Conservation (phyloP, 768 basidiomycete genomes). For the Clathrus columnatus region DNA sequence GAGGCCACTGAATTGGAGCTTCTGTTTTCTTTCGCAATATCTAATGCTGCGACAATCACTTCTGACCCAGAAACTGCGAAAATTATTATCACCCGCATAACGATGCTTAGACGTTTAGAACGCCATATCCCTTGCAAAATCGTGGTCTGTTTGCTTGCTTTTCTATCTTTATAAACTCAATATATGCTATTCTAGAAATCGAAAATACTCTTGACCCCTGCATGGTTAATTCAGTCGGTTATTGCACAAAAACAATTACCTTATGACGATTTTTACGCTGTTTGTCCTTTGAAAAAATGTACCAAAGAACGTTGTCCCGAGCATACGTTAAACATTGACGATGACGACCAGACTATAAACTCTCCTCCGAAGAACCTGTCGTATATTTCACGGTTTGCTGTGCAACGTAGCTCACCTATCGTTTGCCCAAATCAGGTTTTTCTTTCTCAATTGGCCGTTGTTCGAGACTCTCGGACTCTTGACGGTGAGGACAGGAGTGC, state of each 20-base stretch:
- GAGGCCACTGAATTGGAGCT: slow-evolving; percentile 3
- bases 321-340: slow-evolving; percentile 1
- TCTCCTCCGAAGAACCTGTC: slow-evolving; percentile 16
- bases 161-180: not conserved
- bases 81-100: slow-evolving; percentile 56
- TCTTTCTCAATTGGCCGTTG: slow-evolving; percentile 45
- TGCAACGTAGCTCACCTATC: slow-evolving; percentile 55
- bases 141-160: slow-evolving; percentile 40
- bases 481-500: slow-evolving; percentile 63
- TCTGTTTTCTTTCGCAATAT: not conserved
- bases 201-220: slow-evolving; percentile 60
- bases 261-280: slow-evolving; percentile 47
- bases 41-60: slow-evolving; percentile 11
- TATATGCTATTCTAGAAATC: slow-evolving; percentile 34
- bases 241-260: slow-evolving; percentile 35
- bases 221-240: slow-evolving; percentile 60
- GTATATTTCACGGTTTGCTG: slow-evolving; percentile 40
- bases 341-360: slow-evolving; percentile 7
- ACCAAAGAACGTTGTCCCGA: slow-evolving; percentile 39
- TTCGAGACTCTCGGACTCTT: slow-evolving; percentile 48
- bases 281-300: slow-evolving; percentile 41
- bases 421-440: slow-evolving; percentile 62
- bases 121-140: slow-evolving; percentile 58
- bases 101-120: slow-evolving; percentile 60
- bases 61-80: slow-evolving; percentile 43